Percentiles rank a stretch among this genome's conserved stretches.
phyloP scores from a whole-genome alignment of 352 stramenopile species.

The Albugo candida region DNA sequence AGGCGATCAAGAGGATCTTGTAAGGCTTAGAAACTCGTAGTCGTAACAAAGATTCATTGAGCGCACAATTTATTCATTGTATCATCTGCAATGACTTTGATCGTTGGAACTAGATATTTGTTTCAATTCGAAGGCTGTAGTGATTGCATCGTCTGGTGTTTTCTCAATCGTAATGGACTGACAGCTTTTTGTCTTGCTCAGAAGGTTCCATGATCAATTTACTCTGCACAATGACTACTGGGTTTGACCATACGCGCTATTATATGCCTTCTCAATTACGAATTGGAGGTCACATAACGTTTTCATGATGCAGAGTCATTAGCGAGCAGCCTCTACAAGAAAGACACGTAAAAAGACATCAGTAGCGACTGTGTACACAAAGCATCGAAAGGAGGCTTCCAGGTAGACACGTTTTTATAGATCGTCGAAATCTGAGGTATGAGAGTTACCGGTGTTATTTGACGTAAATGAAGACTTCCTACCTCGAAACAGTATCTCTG shows the following conservation, averaged over 20 bases:
- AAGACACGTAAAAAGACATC: constrained; percentile 45
- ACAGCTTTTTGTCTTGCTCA: no score
- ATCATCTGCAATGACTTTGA: no score
- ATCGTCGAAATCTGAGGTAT: constrained; percentile 37
- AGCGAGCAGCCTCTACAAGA: neutral
- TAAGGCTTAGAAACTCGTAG: constrained; percentile 60
- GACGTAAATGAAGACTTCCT: neutral
- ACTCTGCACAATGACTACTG: no score
- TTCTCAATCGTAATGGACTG: no score
- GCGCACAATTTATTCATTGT: neutral
- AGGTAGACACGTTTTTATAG: constrained; percentile 83
- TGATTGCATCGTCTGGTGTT: no score
- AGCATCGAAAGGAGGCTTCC: constrained; percentile 89
- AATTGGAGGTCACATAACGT: no score
- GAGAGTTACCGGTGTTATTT: neutral
- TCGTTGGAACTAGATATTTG: no score
- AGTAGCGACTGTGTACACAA: constrained; percentile 90
- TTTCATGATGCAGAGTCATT: no score
- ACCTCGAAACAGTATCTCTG: constrained; percentile 60
- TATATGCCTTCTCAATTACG: no score
- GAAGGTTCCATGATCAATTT: no score
- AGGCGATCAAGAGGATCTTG: constrained; percentile 54
- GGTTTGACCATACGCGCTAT: no score
- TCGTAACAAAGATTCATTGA: constrained; percentile 1
- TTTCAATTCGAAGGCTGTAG: no score